Percentiles rank a stretch among this genome's conserved stretches.
Conservation (phyloP, 2,329 filamentous ascomycete genomes). For the Nannizziopsis barbatae region DNA sequence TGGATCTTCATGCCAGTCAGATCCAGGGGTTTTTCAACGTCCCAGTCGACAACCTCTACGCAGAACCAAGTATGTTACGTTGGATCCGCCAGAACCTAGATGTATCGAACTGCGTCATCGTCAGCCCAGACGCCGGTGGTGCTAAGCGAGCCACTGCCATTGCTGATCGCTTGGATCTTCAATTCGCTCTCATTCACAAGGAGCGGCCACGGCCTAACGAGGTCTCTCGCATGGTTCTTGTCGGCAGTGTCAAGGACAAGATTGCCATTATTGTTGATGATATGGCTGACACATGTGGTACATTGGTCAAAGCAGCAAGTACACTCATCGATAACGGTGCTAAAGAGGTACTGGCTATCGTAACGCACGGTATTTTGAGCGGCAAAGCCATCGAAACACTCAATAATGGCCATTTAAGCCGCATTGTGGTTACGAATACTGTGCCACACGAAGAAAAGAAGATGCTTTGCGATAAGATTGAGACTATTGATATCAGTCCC, state of each 20-base stretch:
- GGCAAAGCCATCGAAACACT: slow-evolving; percentile 79
- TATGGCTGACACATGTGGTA: slow-evolving; percentile 95
- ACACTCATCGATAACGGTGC: slow-evolving; percentile 81
- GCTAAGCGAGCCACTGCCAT: slow-evolving; percentile 92
- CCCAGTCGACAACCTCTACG: slow-evolving; percentile 72
- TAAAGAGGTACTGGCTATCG: slow-evolving; percentile 80
- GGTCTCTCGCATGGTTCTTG: slow-evolving; percentile 88
- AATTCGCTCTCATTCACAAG: slow-evolving; percentile 93
- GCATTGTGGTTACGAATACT: slow-evolving; percentile 83
- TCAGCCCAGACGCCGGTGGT: slow-evolving; percentile 87
- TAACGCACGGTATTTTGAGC: slow-evolving; percentile 85
- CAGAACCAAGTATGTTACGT: slow-evolving; percentile 78
- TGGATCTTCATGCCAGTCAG: slow-evolving; percentile 89
- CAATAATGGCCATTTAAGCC: slow-evolving; percentile 64
- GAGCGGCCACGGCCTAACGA: slow-evolving; percentile 85
- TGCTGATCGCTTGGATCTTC: slow-evolving; percentile 78
- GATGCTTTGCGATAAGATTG: slow-evolving; percentile 63
- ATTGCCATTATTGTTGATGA: slow-evolving; percentile 94
- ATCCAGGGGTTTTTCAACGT: slow-evolving; percentile 94
- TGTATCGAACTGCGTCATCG: slow-evolving; percentile 77
- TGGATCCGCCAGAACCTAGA: slow-evolving; percentile 84
- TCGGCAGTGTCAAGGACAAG: slow-evolving; percentile 83
- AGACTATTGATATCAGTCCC: slow-evolving; percentile 84
- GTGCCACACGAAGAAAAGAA: slow-evolving; percentile 73
- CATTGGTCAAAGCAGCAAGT: slow-evolving; percentile 74